These are phyloP conservation scores for Syzygium grande DNA, from an alignment of 345 rosid species.

Conservation along the genomic window DNA sequence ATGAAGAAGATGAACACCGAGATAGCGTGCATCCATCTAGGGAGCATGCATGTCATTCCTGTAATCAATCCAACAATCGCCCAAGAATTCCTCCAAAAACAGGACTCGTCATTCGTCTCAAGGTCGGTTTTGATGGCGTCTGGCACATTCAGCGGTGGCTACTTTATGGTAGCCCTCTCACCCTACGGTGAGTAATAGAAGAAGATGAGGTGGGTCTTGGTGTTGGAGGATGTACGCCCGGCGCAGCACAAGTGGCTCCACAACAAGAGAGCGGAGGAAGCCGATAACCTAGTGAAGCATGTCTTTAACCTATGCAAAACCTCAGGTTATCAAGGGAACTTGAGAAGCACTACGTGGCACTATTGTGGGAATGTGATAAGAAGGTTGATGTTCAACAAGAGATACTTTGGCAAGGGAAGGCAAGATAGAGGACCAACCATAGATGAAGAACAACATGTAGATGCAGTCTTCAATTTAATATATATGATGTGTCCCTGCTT, in stretches of 20 bases:
- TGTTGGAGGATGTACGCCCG: constrained; percentile 12
- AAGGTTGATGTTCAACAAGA: constrained; percentile 18
- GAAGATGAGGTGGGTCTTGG: constrained; percentile 37
- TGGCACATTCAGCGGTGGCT: constrained; percentile 4
- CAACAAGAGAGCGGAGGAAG: constrained; percentile 29
- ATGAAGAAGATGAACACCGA: background rate
- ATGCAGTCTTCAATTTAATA: constrained; percentile 1
- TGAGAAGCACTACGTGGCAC: background rate
- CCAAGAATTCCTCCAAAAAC: background rate
- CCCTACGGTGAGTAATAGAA: constrained; percentile 30
- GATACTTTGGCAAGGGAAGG: constrained; percentile 10
- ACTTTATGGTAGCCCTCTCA: constrained; percentile 5
- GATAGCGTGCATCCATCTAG: background rate
- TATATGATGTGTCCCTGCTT: too few relatives aligned
- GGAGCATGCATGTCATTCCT: background rate
- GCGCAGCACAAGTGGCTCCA: constrained; percentile 18
- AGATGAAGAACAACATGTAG: constrained; percentile 13
- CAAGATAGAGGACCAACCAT: constrained; percentile 14
- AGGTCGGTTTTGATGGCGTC: constrained; percentile 13
- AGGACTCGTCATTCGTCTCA: constrained; percentile 18
- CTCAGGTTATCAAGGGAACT: background rate
- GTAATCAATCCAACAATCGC: background rate
- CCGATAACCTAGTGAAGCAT: constrained; percentile 33
- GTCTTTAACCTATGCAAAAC: constrained; percentile 17
- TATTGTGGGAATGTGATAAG: constrained; percentile 13